phyloP scores from a whole-genome alignment of 1,284 basidiomycete genomes.

The Boletus holoroseus region DNA sequence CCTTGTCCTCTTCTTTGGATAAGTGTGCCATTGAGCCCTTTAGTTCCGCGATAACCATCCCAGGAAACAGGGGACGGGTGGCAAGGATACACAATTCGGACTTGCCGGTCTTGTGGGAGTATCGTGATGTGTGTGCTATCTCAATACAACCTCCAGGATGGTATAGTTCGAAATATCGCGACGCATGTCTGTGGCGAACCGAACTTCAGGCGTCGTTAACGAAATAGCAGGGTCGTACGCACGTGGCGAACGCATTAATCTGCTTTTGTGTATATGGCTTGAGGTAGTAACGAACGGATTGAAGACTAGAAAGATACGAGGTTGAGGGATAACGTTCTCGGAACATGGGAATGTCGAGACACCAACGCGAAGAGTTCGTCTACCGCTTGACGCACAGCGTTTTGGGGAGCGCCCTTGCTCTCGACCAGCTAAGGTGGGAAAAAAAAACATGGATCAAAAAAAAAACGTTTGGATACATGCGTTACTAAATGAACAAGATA shows the following conservation, averaged over 20 bases:
- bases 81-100: conserved; percentile 88
- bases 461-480: conserved; percentile 13
- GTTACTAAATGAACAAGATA: conserved; percentile 27
- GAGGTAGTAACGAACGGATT: conserved; percentile 68
- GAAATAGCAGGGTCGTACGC: conserved; percentile 38
- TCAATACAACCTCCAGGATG: conserved; percentile 77
- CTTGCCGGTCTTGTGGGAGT: conserved; percentile 80
- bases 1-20: conserved; percentile 75
- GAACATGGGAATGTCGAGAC: conserved; percentile 11
- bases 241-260: conserved; percentile 85
- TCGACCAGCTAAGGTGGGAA: conserved; percentile 49
- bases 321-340: conserved; percentile 18
- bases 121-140: conserved; percentile 81
- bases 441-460: conserved; percentile 9
- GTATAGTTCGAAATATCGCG: conserved; percentile 81
- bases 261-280: conserved; percentile 68
- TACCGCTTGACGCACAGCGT: conserved; percentile 59
- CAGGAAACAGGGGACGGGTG: conserved; percentile 64
- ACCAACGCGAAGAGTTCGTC: conserved; percentile 69
- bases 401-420: conserved; percentile 48
- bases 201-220: conserved; percentile 26
- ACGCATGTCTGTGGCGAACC: conserved; percentile 60
- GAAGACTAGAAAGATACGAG: conserved; percentile 44
- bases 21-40: conserved; percentile 86
- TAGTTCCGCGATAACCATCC: conserved; percentile 71